A percentile compares a stretch with the other conserved stretches of the same genome.
phyloP scores from a whole-genome alignment of 768 basidiomycete species.

The Galerina marginata region DNA sequence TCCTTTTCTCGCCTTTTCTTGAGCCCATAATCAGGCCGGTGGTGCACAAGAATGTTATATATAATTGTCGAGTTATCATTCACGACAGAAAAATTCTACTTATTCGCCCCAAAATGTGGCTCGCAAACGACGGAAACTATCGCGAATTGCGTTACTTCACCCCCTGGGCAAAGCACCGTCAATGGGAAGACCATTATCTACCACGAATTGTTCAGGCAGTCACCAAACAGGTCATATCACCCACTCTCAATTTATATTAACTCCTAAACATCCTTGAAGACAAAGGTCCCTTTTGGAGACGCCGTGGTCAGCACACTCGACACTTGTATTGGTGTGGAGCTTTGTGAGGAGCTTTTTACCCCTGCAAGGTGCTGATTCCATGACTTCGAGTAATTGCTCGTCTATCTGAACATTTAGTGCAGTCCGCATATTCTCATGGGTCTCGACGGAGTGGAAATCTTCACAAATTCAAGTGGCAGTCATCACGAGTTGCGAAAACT shows the following conservation, averaged over 20 bases:
- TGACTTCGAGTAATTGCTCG: neutral
- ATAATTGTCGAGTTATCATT: slow-evolving; percentile 94
- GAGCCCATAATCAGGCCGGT: slow-evolving; percentile 72
- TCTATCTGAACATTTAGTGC: neutral
- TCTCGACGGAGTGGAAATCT: slow-evolving; percentile 97
- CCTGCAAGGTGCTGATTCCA: slow-evolving; percentile 79
- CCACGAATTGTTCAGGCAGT: slow-evolving; percentile 88
- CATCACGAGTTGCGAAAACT: slow-evolving; percentile 99
- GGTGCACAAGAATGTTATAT: slow-evolving; percentile 96
- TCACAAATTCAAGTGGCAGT: slow-evolving; percentile 97
- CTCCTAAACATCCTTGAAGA: slow-evolving; percentile 42
- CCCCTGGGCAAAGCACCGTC: slow-evolving; percentile 89
- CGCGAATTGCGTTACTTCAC: slow-evolving; percentile 90
- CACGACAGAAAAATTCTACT: slow-evolving; percentile 86
- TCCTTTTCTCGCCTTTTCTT: neutral
- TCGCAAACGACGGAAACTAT: slow-evolving; percentile 98
- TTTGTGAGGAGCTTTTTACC: slow-evolving; percentile 98
- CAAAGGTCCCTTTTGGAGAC: slow-evolving; percentile 94
- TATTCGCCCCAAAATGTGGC: slow-evolving; percentile 99
- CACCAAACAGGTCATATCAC: slow-evolving; percentile 75
- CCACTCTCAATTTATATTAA: neutral
- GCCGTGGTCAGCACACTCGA: slow-evolving; percentile 92
- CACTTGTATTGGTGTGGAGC: slow-evolving; percentile 95
- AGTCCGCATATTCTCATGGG: slow-evolving; percentile 99
- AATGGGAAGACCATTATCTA: slow-evolving; percentile 91